Evolutionary conservation across 176 grass and related monocot species (phyloP).

Genomic region (Phyllostachys edulis): DNA sequence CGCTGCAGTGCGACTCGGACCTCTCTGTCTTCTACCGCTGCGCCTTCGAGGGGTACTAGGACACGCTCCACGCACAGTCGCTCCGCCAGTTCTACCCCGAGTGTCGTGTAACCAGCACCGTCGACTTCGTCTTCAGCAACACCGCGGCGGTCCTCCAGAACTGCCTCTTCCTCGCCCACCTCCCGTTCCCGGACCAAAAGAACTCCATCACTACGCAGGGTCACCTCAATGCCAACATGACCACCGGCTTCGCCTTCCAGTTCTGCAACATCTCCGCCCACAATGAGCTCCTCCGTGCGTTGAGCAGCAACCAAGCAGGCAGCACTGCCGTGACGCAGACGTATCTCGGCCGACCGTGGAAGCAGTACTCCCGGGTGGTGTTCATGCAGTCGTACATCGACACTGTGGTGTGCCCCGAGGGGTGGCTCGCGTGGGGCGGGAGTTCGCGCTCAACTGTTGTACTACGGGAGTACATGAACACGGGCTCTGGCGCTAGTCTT

Average conservation of each 20-base stretch:
- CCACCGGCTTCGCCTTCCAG: conserved; percentile 75
- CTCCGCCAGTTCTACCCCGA: conserved; percentile 91
- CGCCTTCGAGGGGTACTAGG: conserved; percentile 75
- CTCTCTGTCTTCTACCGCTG: conserved; percentile 82
- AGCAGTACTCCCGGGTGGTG: conserved; percentile 48
- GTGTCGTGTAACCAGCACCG: conserved; percentile 55
- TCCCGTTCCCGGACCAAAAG: conserved; percentile 44
- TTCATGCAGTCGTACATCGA: conserved; percentile 69
- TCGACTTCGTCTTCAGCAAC: conserved; percentile 95
- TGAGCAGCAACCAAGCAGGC: background rate
- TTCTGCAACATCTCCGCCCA: conserved; percentile 66
- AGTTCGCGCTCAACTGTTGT: conserved; percentile 49
- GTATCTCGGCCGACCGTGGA: conserved; percentile 75
- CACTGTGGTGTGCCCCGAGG: conserved; percentile 45
- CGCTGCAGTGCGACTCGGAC: conserved; percentile 74
- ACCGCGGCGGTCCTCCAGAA: conserved; percentile 76
- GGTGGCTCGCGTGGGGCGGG: conserved; percentile 64
- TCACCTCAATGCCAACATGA: conserved; percentile 52
- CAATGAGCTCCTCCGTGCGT: conserved; percentile 33
- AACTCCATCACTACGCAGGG: conserved; percentile 81
- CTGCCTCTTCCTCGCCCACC: conserved; percentile 43
- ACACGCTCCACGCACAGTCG: conserved; percentile 92
- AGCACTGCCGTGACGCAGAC: background rate
- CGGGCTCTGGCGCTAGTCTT: conserved; percentile 30
- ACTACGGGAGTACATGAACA: conserved; percentile 70